Percentiles rank a stretch among this genome's conserved stretches.
These are phyloP conservation scores for Geotrichum fermentans DNA, from an alignment of 1,139 yeast genomes.

Conservation along the genomic window DNA sequence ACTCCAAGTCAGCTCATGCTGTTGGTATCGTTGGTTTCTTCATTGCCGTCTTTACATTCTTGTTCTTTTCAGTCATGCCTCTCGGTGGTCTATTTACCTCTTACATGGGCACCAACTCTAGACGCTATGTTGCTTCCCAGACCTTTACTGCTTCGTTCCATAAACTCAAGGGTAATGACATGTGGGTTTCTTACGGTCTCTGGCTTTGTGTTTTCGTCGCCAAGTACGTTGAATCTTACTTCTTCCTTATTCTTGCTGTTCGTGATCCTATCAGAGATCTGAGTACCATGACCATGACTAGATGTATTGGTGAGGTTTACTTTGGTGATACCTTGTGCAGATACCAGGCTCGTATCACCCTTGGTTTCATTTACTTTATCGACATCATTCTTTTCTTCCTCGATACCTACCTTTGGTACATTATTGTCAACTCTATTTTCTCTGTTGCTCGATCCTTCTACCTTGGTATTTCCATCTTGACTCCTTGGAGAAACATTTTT, in stretches of 20 bases:
- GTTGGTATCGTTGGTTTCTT: conserved; percentile 88
- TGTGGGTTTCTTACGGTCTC: conserved; percentile 92
- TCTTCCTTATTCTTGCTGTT: conserved; percentile 81
- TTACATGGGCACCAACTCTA: conserved; percentile 73
- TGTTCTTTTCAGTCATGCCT: conserved; percentile 92
- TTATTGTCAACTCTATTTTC: conserved; percentile 87
- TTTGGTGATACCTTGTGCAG: conserved; percentile 68
- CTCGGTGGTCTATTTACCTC: conserved; percentile 94
- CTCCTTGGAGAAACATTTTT: conserved; percentile 99
- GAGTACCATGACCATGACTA: conserved; percentile 54
- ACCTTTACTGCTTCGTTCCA: conserved; percentile 92
- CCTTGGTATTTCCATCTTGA: conserved; percentile 95
- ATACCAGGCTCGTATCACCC: conserved; percentile 80
- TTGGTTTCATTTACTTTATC: conserved; percentile 87
- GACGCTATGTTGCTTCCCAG: conserved; percentile 89
- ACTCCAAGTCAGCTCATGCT: conserved; percentile 71
- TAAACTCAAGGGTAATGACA: conserved; percentile 76
- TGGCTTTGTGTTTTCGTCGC: conserved; percentile 90
- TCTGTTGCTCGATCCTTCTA: conserved; percentile 97
- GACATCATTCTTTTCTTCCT: conserved; percentile 93
- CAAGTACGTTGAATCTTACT: conserved; percentile 84
- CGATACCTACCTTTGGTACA: conserved; percentile 98
- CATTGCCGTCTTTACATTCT: conserved; percentile 74
- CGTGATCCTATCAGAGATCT: conserved; percentile 89
- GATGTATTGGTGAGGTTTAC: conserved; percentile 90